Conservation (phyloP, 2,329 filamentous ascomycete genomes). For the Verticillium dahliae region DNA sequence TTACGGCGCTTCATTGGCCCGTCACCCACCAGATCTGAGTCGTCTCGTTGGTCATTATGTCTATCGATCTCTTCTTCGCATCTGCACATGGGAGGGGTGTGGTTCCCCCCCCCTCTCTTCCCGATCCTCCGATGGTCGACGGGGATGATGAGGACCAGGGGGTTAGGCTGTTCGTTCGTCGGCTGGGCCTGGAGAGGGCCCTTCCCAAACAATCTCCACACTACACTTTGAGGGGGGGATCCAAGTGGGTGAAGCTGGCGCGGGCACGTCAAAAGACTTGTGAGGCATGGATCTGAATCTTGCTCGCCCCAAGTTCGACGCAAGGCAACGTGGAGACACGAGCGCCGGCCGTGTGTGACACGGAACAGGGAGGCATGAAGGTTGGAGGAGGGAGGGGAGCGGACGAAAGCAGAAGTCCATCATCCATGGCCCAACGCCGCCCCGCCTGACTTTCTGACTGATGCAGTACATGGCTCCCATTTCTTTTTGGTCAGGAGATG, state of each 20-base stretch:
- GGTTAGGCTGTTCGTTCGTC: too few species aligned
- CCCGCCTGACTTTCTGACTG: neutral
- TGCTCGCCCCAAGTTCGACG: neutral
- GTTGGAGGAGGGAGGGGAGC: neutral
- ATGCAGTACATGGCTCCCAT: neutral
- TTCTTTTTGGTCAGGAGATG: neutral
- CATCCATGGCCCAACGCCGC: neutral
- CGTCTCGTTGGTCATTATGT: neutral
- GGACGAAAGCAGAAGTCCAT: neutral
- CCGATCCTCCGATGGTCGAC: too few species aligned
- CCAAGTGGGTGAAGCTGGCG: too few species aligned
- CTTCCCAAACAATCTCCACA: too few species aligned
- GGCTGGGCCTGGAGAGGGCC: too few species aligned
- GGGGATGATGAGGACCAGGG: too few species aligned
- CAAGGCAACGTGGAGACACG: neutral
- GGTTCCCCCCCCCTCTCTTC: too few species aligned
- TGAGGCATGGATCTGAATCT: too few species aligned
- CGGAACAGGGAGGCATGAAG: neutral
- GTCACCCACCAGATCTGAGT: neutral
- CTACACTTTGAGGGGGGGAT: too few species aligned
- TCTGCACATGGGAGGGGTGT: neutral
- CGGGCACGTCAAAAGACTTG: too few species aligned
- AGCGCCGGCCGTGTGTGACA: neutral
- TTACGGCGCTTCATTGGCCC: neutral
- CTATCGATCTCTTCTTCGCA: neutral